A percentile compares a stretch with the other conserved stretches of the same genome.
Evolutionary conservation across 1,284 basidiomycete genomes (phyloP).

Genomic region (Puccinia polysora): DNA sequence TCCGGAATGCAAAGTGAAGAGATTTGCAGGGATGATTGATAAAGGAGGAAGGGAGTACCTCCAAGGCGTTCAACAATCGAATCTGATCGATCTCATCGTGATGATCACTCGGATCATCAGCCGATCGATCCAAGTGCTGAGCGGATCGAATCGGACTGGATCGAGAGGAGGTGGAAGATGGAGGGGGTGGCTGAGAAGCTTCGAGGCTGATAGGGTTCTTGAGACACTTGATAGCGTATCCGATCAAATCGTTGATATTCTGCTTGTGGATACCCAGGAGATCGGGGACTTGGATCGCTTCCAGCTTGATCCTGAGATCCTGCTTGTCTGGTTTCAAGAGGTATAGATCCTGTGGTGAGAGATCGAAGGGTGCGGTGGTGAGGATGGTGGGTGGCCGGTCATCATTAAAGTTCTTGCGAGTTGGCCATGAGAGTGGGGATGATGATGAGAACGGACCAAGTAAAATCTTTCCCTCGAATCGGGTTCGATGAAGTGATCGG

Average conservation of each 20-base stretch:
- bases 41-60: conserved; percentile 8
- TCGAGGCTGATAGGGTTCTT: conserved; percentile 10
- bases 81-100: conserved; percentile 36
- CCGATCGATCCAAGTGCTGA: conserved; percentile 1
- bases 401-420: background rate
- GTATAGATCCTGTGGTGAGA: conserved; percentile 21
- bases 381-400: background rate
- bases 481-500: conserved; percentile 9
- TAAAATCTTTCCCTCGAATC: conserved; percentile 36
- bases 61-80: conserved; percentile 29
- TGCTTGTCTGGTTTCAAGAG: conserved; percentile 20
- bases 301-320: conserved; percentile 6
- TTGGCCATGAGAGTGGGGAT: background rate
- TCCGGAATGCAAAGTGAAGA: too few species aligned
- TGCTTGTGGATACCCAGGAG: conserved; percentile 12
- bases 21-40: background rate
- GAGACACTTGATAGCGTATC: conserved; percentile 26
- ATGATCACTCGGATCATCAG: background rate
- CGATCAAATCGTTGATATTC: conserved; percentile 32
- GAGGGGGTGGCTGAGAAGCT: too few species aligned
- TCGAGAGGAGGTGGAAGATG: background rate
- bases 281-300: conserved; percentile 8
- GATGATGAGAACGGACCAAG: conserved; percentile 1
- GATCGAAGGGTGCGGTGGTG: background rate
- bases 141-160: background rate